Percentiles rank a stretch among this genome's conserved stretches.
These are phyloP conservation scores for Dioscorea alata DNA, from an alignment of 106 monocot species.

Conservation along the genomic window DNA sequence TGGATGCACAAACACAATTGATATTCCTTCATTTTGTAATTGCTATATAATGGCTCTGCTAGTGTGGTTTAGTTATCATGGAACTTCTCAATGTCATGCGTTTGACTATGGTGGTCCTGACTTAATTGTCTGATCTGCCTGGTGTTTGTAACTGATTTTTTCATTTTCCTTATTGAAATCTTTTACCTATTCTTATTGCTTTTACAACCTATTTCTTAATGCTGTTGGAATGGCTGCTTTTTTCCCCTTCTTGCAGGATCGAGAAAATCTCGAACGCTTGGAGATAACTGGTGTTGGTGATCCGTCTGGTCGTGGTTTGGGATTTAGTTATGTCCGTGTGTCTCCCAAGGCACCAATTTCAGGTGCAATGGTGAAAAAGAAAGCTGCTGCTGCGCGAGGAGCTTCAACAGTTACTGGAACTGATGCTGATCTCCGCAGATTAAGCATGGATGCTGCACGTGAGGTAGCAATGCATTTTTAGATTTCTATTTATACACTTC, in stretches of 20 bases:
- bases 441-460: constrained; percentile 99
- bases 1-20: too few species aligned
- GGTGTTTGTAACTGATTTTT: background rate
- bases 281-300: constrained; percentile 99
- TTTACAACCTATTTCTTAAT: background rate
- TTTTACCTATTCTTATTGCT: background rate
- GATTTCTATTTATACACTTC: too few species aligned
- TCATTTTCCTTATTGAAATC: background rate
- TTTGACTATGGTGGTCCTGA: background rate
- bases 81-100: too few species aligned
- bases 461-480: constrained; percentile 41
- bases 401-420: constrained; percentile 91
- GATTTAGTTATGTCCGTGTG: constrained; percentile 92
- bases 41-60: too few species aligned
- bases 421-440: constrained; percentile 94
- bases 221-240: too few species aligned
- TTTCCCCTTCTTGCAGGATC: constrained; percentile 38
- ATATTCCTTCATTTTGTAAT: too few species aligned
- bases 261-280: constrained; percentile 90
- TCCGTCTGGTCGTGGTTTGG: constrained; percentile 95
- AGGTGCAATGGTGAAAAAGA: constrained; percentile 74
- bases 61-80: too few species aligned
- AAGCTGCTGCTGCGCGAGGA: constrained; percentile 58
- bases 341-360: constrained; percentile 71
- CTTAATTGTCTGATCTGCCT: background rate